A percentile compares a stretch with the other conserved stretches of the same genome.
Conservation (phyloP, 129 eudicot species). For the Flaveria ramosissima region DNA sequence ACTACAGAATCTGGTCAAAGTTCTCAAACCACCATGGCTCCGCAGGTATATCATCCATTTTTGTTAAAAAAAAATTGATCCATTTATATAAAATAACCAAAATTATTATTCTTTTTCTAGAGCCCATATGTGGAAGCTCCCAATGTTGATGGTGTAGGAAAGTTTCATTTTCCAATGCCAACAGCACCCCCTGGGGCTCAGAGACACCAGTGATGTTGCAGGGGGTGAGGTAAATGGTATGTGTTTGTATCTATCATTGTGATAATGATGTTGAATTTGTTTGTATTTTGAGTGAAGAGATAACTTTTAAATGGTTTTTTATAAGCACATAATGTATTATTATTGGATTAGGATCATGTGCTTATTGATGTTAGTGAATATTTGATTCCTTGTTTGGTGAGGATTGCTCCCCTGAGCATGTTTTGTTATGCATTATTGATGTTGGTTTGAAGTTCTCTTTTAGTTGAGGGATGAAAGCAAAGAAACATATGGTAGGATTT, state of each 20-base stretch:
- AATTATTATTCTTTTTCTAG: constrained; percentile 36
- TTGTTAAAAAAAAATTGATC: background rate
- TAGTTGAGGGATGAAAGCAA: background rate
- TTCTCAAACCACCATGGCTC: constrained; percentile 44
- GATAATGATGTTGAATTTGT: constrained; percentile 30
- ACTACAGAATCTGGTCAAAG: constrained; percentile 41
- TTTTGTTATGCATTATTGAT: constrained; percentile 8
- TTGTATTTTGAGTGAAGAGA: constrained; percentile 37
- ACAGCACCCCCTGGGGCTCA: constrained; percentile 96
- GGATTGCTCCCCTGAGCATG: constrained; percentile 15
- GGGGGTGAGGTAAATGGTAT: constrained; percentile 15
- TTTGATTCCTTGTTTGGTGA: constrained; percentile 15
- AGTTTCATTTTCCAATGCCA: constrained; percentile 69
- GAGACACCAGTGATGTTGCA: constrained; percentile 44
- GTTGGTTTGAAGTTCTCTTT: constrained; percentile 1
- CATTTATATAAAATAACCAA: constrained; percentile 1
- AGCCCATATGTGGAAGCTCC: constrained; percentile 98
- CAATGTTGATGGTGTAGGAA: constrained; percentile 44
- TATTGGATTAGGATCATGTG: constrained; percentile 40
- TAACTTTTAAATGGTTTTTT: constrained; percentile 21
- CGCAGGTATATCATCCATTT: constrained; percentile 50
- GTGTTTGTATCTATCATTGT: constrained; percentile 38
- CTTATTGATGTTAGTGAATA: constrained; percentile 11
- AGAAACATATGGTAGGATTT: background rate
- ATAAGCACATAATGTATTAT: constrained; percentile 34